phyloP scores from a whole-genome alignment of 306 rosid genomes.

The Gleditsia sinensis region DNA sequence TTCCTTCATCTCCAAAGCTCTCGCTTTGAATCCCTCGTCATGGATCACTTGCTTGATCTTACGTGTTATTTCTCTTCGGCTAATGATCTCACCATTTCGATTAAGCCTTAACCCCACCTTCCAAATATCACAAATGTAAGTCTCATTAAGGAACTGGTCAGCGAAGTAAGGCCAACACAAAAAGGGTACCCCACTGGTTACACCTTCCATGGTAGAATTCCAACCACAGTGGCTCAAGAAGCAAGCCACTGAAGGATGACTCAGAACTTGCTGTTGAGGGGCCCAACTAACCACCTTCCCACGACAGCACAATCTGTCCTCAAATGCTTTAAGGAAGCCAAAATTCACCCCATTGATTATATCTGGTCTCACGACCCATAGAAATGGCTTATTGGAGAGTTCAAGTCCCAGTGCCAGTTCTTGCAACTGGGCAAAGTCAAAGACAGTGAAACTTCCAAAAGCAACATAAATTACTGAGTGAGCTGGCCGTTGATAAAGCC shows the following conservation, averaged over 20 bases:
- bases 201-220: conserved; percentile 42
- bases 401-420: conserved; percentile 47
- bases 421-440: conserved; percentile 25
- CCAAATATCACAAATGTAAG: conserved; percentile 39
- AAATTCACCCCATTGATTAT: neutral
- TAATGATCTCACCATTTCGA: neutral
- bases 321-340: conserved; percentile 28
- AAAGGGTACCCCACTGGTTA: conserved; percentile 32
- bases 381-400: conserved; percentile 33
- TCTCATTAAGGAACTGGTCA: conserved; percentile 27
- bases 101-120: conserved; percentile 27
- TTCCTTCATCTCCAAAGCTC: conserved; percentile 16
- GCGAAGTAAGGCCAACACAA: conserved; percentile 42
- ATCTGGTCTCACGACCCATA: conserved; percentile 44
- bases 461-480: conserved; percentile 44
- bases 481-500: conserved; percentile 38
- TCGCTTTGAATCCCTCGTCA: conserved; percentile 7
- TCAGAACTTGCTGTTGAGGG: conserved; percentile 32
- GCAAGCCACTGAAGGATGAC: conserved; percentile 37
- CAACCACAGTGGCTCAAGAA: conserved; percentile 45
- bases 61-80: neutral
- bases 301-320: conserved; percentile 7
- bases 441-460: conserved; percentile 41
- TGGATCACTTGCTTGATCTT: conserved; percentile 23
- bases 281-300: conserved; percentile 38